phyloP scores from a whole-genome alignment of 1,284 basidiomycete species.

The Rhodotorula sp. region DNA sequence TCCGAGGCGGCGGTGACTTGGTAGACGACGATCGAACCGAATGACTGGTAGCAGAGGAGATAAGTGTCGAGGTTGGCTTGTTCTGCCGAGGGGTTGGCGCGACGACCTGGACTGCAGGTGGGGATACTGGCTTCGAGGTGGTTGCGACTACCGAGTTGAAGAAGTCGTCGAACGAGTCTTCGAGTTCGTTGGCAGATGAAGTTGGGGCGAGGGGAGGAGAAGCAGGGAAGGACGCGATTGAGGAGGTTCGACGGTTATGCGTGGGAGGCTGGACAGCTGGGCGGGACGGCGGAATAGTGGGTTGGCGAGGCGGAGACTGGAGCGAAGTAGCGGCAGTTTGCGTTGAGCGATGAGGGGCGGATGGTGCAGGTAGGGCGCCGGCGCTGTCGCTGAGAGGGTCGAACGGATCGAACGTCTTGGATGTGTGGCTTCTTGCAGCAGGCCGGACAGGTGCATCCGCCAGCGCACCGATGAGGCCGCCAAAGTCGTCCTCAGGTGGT shows the following conservation, averaged over 20 bases:
- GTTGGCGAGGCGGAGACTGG: not conserved
- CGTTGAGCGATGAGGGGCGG: not conserved
- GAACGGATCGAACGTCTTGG: slow-evolving; percentile 28
- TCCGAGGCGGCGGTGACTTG: not conserved
- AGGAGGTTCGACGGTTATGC: not conserved
- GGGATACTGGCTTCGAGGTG: not conserved
- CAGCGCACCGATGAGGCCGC: slow-evolving; percentile 33
- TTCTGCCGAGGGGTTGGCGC: not conserved
- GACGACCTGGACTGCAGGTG: not conserved
- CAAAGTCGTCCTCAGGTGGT: slow-evolving; percentile 32
- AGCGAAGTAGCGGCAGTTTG: not conserved
- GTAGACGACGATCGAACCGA: not conserved
- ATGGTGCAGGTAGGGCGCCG: not conserved
- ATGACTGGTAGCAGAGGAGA: not conserved
- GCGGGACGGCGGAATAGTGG: not conserved
- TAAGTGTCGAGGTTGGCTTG: not conserved
- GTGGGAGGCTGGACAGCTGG: not conserved
- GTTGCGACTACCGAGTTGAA: slow-evolving; percentile 40
- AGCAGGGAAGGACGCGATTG: not conserved
- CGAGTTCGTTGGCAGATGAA: not conserved
- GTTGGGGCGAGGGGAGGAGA: not conserved
- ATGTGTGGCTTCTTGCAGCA: not conserved
- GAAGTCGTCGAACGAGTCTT: slow-evolving; percentile 41
- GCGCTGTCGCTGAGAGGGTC: slow-evolving; percentile 32
- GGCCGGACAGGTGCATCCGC: slow-evolving; percentile 9